Percentiles rank a stretch among this genome's conserved stretches.
Evolutionary conservation across 371 early-diverging fungal genomes (phyloP).

Genomic region (Mycotypha africana): DNA sequence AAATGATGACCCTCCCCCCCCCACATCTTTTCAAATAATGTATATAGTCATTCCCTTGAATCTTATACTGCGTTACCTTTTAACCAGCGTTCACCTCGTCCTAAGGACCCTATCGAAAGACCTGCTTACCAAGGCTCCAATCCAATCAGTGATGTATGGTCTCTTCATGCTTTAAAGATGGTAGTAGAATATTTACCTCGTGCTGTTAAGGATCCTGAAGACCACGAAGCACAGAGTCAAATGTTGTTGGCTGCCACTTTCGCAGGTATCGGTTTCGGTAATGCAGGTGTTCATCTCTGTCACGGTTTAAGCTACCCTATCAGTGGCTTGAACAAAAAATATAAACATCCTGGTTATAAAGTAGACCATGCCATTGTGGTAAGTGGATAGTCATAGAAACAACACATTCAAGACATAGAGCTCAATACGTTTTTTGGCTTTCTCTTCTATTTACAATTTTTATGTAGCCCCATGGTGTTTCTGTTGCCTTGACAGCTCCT

Average conservation of each 20-base stretch:
- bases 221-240: slow-evolving; percentile 72
- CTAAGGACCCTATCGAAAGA: slow-evolving; percentile 74
- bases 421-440: not conserved
- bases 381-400: slow-evolving; percentile 16
- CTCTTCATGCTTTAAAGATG: slow-evolving; percentile 76
- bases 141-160: slow-evolving; percentile 91
- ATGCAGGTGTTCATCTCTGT: slow-evolving; percentile 83
- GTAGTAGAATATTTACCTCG: slow-evolving; percentile 76
- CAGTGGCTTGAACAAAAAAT: slow-evolving; percentile 76
- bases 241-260: slow-evolving; percentile 91
- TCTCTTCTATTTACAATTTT: not conserved
- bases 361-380: slow-evolving; percentile 72
- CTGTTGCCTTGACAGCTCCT: slow-evolving; percentile 85
- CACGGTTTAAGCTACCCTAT: slow-evolving; percentile 73
- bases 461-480: slow-evolving; percentile 66
- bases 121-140: slow-evolving; percentile 93
- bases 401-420: not conserved
- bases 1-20: no score
- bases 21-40: not conserved
- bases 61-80: slow-evolving; percentile 91
- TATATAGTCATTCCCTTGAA: slow-evolving; percentile 73
- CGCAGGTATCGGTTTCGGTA: slow-evolving; percentile 92
- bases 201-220: slow-evolving; percentile 65
- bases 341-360: slow-evolving; percentile 79
- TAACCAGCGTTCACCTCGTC: slow-evolving; percentile 74